A percentile compares a stretch with the other conserved stretches of the same genome.
These are phyloP conservation scores for Larix sibirica DNA, from an alignment of 83 land plant genomes.

Conservation along the genomic window DNA sequence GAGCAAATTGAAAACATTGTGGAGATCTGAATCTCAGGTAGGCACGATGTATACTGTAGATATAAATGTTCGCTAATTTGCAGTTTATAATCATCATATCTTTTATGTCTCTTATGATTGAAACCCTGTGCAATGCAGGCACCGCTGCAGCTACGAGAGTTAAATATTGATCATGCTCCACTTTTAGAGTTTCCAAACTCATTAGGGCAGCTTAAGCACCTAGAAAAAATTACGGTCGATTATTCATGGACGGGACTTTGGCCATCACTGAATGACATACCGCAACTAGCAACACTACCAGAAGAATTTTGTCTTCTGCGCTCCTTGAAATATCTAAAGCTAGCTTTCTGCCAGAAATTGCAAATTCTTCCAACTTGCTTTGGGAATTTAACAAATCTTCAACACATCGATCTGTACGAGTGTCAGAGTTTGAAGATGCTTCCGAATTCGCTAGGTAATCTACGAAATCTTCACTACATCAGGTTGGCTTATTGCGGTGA, in stretches of 20 bases:
- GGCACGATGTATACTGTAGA: neutral
- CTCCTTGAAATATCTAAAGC: neutral
- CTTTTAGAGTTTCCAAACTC: neutral
- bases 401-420: neutral
- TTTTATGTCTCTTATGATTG: neutral
- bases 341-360: neutral
- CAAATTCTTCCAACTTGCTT: neutral
- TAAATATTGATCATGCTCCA: neutral
- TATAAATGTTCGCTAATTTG: neutral
- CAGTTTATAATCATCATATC: neutral
- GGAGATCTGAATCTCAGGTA: neutral
- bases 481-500: too few relatives aligned
- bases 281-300: neutral
- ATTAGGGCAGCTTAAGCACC: neutral
- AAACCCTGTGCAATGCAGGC: neutral
- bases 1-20: neutral
- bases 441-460: neutral
- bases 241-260: neutral
- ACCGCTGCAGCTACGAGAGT: neutral
- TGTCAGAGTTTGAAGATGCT: neutral
- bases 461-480: too few relatives aligned
- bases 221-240: neutral
- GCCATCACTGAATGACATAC: too few relatives aligned
- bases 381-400: neutral
- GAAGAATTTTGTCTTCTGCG: neutral